phyloP scores from a whole-genome alignment of 1,284 basidiomycete species.

The Abortiporus biennis region DNA sequence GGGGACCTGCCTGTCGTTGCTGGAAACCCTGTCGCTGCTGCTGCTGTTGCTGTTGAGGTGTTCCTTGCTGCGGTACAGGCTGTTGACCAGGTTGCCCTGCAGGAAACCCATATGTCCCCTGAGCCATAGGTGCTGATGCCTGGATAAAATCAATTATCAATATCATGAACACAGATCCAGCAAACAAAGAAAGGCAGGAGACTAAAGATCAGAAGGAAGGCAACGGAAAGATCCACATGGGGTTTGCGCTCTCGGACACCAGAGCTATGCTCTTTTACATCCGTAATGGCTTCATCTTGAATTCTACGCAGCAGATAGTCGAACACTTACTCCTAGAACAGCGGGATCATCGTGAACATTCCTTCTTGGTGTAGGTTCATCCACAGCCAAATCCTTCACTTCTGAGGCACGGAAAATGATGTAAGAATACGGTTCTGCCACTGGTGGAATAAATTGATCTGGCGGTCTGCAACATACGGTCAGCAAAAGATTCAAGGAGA shows the following conservation, averaged over 20 bases:
- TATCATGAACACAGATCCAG: constrained; percentile 4
- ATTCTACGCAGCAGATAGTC: constrained; percentile 8
- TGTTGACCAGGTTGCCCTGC: constrained; percentile 14
- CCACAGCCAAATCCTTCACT: constrained; percentile 75
- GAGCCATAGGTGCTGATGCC: constrained; percentile 26
- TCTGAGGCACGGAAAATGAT: constrained; percentile 82
- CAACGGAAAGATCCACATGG: constrained; percentile 53
- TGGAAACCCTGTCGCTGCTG: constrained; percentile 20
- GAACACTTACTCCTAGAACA: constrained; percentile 60
- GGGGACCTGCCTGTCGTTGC: constrained; percentile 22
- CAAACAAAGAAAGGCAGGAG: background rate
- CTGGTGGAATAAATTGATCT: constrained; percentile 69
- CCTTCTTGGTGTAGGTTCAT: constrained; percentile 47
- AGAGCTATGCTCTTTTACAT: constrained; percentile 40
- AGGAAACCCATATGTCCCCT: constrained; percentile 19
- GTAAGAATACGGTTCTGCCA: constrained; percentile 72
- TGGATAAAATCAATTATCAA: constrained; percentile 10
- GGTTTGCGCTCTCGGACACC: constrained; percentile 48
- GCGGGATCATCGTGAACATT: constrained; percentile 76
- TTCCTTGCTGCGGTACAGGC: background rate
- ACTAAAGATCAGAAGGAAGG: constrained; percentile 47
- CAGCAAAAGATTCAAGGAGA: constrained; percentile 7
- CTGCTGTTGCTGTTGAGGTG: constrained; percentile 19
- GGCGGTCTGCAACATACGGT: constrained; percentile 43
- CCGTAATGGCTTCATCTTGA: constrained; percentile 41